Percentiles rank a stretch among this genome's conserved stretches.
These are phyloP conservation scores for Metschnikowia lunata DNA, from an alignment of 805 yeast species.

Conservation along the genomic window DNA sequence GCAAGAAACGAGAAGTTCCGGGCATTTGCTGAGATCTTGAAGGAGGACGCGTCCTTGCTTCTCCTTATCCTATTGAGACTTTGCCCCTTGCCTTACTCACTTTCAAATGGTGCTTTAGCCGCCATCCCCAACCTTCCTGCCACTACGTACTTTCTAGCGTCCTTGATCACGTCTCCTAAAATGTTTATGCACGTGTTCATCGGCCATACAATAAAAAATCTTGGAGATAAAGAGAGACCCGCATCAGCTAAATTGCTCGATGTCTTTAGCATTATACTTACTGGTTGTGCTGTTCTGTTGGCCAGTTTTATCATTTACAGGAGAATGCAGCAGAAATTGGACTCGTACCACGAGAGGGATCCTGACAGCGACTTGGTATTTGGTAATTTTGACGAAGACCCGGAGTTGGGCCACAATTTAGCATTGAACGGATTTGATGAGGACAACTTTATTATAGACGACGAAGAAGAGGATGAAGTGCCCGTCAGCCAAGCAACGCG, in stretches of 20 bases:
- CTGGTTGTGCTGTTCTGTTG: slow-evolving; percentile 48
- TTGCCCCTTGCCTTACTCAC: slow-evolving; percentile 90
- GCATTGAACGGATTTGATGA: slow-evolving; percentile 37
- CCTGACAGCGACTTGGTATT: slow-evolving; percentile 24
- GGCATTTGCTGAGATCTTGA: slow-evolving; percentile 69
- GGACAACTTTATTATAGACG: slow-evolving; percentile 39
- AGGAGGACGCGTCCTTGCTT: slow-evolving; percentile 60
- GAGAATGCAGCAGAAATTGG: slow-evolving; percentile 42
- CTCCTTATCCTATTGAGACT: slow-evolving; percentile 69
- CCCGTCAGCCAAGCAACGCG: no score
- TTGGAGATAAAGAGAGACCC: slow-evolving; percentile 56
- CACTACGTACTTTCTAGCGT: slow-evolving; percentile 62
- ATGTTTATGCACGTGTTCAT: slow-evolving; percentile 69
- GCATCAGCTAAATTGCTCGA: slow-evolving; percentile 54
- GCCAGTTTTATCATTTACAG: slow-evolving; percentile 68
- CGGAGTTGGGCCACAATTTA: slow-evolving; percentile 26
- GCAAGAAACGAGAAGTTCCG: slow-evolving; percentile 59
- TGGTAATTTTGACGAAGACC: slow-evolving; percentile 39
- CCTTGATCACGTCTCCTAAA: slow-evolving; percentile 77
- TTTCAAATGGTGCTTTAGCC: slow-evolving; percentile 89
- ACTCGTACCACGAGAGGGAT: slow-evolving; percentile 21
- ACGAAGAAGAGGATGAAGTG: slow-evolving; percentile 21
- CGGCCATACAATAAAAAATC: slow-evolving; percentile 66
- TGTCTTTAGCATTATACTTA: slow-evolving; percentile 52
- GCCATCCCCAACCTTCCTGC: slow-evolving; percentile 74